Base-by-base conservation (phyloP, 73 alveolate species). In the Effrenium voratum region DNA sequence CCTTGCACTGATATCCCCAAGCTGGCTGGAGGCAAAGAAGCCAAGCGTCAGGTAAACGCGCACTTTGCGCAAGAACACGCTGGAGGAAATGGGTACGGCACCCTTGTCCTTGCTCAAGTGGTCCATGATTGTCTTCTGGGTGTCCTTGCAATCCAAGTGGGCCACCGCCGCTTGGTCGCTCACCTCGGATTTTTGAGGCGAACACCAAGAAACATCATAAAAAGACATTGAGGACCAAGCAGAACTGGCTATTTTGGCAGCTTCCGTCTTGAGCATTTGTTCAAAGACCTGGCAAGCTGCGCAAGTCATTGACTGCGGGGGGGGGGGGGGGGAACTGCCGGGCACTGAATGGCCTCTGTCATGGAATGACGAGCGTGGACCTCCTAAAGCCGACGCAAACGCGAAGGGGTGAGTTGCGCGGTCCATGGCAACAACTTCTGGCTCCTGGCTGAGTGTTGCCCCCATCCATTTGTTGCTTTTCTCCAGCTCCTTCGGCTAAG, bases 121-220 rank as follows among this genome's bases (percentile, higher is more conserved):
- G 40, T 87, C 95, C 95, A 87, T 38, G 84, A 87, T 87, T 5
- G 95, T 72, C 57, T 87, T 87, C 44, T 87, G 95, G 28, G 68
- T 87, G 41, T 87, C 95, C 49, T 87, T 87, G 84, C 95, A 87
- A 70, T 87, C 95, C 43, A 87, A 68, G 84, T 87, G 95, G 73
- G 84, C 79, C 66, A 87, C 95, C 19, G 95, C 95, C 73, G 60
- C 50, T 26, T 87, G 95, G 84, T 87, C 95, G 44, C 84, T 87
- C 70, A 87, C 95, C 94, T 86, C 16, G 41, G 3, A 38, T 3
- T 38, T 28, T 43, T 5, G 52, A 13, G 45, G 2, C 15, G 57
- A 52, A 38, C 85, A 22, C 75, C 36, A 60, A 60, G 70, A 4
- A 30, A 38, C 50, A 28, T n/a, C 15, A 2, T 10, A 3, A 28